Percentiles rank a stretch among this genome's conserved stretches.
phyloP scores from a whole-genome alignment of 148 eudicot species.

The Cornus florida region DNA sequence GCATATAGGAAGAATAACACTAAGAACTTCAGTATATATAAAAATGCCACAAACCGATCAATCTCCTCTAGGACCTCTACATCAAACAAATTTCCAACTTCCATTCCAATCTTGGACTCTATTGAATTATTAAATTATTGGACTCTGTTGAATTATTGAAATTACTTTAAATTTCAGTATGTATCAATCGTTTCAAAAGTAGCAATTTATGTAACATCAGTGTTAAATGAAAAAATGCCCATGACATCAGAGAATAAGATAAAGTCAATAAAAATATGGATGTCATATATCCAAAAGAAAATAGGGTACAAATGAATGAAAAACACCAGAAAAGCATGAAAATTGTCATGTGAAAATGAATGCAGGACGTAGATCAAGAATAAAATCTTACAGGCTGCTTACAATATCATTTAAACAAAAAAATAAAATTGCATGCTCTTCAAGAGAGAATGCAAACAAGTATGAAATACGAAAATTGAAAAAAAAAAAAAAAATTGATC shows the following conservation, averaged over 20 bases:
- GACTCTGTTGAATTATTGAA: too few relatives aligned
- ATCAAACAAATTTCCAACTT: background rate
- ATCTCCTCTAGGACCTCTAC: background rate
- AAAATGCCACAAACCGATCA: background rate
- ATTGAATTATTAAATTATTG: background rate
- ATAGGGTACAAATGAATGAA: background rate
- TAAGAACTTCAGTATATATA: background rate
- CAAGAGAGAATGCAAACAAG: too few relatives aligned
- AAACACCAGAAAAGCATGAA: background rate
- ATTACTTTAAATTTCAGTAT: too few relatives aligned
- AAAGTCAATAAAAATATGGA: background rate
- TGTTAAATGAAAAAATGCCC: conserved; percentile 1
- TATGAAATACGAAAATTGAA: background rate
- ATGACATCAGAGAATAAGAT: background rate
- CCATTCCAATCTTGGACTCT: background rate
- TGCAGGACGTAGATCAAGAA: too few relatives aligned
- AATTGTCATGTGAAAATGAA: too few relatives aligned
- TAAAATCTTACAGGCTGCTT: too few relatives aligned
- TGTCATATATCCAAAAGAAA: too few relatives aligned
- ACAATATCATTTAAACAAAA: too few relatives aligned
- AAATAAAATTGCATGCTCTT: too few relatives aligned
- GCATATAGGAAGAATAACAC: background rate
- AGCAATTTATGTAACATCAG: conserved; percentile 5
- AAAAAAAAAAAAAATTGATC: background rate
- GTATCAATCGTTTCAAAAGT: background rate